Evolutionary conservation across 1,139 yeast genomes (phyloP), one percentile per base, ranked within the genome.

Genomic region (Lodderomyces theae): DNA sequence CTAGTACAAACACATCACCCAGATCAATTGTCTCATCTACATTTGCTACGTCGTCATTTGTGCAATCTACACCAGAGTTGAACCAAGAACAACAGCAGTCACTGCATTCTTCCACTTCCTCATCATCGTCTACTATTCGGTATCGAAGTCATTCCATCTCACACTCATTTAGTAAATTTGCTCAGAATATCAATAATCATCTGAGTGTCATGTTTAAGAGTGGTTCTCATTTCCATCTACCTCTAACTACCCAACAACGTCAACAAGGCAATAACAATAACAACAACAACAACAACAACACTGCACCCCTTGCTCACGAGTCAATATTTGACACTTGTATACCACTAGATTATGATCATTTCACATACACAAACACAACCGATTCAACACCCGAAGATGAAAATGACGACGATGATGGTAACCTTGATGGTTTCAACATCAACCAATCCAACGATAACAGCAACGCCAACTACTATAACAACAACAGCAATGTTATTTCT

Each of bases 341-440:
- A 15, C 31, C 31, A 15, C n/a, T 28, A 28, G 31, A 28, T 11
- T 28, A 13, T 15, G 31, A 28, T 10, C 31, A 28, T 28, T 28
- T 28, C n/a, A 28, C 31, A 28, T 28, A 28, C 18, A 28, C 31
- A 15, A 28, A 28, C 18, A 28, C 11, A 4, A 16, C n/a, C n/a
- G n/a, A n/a, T n/a, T n/a, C 18, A 15, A 15, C 31, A 28, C 31
- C 31, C 3, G 15, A 28, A 24, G 26, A 12, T 7, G 16, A 13
- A 12, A 5, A 4, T 26, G 30, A 24, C 6, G 26, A 24, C 16
- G 9, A 26, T 26, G 30, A n/a, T n/a, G n/a, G n/a, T n/a, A n/a
- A n/a, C n/a, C n/a, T n/a, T n/a, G n/a, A n/a, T n/a, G n/a, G n/a
- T n/a, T n/a, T n/a, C 12, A 11, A 28, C 11, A 5, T 15, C 3